phyloP scores from a whole-genome alignment of 805 yeast genomes.

The Sugiyamaella floridensis region DNA sequence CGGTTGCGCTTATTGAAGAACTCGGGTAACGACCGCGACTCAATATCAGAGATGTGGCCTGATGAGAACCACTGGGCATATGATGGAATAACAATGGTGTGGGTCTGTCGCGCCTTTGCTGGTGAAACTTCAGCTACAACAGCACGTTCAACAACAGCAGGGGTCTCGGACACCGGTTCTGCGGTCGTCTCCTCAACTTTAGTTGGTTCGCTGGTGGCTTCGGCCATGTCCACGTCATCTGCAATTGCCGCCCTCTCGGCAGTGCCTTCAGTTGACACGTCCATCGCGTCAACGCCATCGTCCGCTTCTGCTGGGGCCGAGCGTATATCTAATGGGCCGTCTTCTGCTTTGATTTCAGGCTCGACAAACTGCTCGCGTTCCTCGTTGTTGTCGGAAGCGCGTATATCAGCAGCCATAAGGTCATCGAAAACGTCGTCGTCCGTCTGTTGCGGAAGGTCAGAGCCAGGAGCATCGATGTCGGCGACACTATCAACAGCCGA shows the following conservation, averaged over 20 bases:
- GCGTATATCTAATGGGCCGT: background rate
- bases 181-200: background rate
- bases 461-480: too few relatives aligned
- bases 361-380: background rate
- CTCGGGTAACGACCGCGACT: conserved; percentile 79
- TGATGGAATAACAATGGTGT: conserved; percentile 78
- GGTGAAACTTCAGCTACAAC: background rate
- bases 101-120: conserved; percentile 49
- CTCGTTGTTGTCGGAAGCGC: background rate
- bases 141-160: background rate
- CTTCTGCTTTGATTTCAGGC: background rate
- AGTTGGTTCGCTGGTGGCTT: background rate
- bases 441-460: too few relatives aligned
- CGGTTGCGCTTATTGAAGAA: conserved; percentile 57
- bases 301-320: background rate
- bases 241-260: background rate
- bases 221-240: background rate
- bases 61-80: conserved; percentile 82
- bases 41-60: conserved; percentile 66
- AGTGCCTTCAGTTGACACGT: background rate
- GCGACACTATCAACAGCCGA: background rate
- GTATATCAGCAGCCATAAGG: background rate
- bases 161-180: background rate
- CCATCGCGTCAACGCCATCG: conserved; percentile 1
- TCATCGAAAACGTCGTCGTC: background rate